These are phyloP conservation scores for Mycena sp. DNA, from an alignment of 1,284 basidiomycete species.

Conservation along the genomic window DNA sequence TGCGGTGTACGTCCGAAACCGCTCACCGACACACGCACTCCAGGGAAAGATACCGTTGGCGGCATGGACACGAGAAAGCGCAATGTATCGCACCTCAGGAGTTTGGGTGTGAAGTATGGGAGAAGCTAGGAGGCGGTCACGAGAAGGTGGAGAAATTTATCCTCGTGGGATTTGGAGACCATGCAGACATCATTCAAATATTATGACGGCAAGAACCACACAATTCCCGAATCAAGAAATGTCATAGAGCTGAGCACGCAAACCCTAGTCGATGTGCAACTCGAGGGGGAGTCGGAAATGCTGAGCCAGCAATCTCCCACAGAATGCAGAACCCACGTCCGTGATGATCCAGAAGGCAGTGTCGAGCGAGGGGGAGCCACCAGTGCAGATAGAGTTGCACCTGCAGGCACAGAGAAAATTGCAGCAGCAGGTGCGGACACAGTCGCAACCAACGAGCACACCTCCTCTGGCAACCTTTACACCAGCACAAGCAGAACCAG, in stretches of 20 bases:
- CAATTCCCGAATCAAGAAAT: conserved; percentile 13
- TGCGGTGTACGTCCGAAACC: conserved; percentile 32
- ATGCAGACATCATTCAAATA: conserved; percentile 10
- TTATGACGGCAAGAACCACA: conserved; percentile 10
- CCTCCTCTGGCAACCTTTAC: background rate
- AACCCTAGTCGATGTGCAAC: conserved; percentile 12
- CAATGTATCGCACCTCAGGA: conserved; percentile 30
- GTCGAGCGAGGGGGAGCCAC: conserved; percentile 1
- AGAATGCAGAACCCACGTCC: conserved; percentile 13
- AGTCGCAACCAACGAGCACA: background rate
- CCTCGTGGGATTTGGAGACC: conserved; percentile 12
- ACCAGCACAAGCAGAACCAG: background rate
- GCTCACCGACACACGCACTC: conserved; percentile 28
- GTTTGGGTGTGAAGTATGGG: conserved; percentile 31
- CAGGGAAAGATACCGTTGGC: conserved; percentile 34
- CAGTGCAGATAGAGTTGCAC: conserved; percentile 9
- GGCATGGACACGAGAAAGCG: conserved; percentile 31
- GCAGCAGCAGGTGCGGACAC: conserved; percentile 9
- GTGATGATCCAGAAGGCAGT: background rate
- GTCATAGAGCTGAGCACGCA: conserved; percentile 6
- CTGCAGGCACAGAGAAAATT: background rate
- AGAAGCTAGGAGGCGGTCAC: conserved; percentile 6
- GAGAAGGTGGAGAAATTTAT: conserved; percentile 17
- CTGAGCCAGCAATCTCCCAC: conserved; percentile 18
- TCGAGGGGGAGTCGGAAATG: conserved; percentile 22